Evolutionary conservation across 352 stramenopile species (phyloP), one percentile per base, ranked within the genome.

Genomic region (Pythium rishiriense): DNA sequence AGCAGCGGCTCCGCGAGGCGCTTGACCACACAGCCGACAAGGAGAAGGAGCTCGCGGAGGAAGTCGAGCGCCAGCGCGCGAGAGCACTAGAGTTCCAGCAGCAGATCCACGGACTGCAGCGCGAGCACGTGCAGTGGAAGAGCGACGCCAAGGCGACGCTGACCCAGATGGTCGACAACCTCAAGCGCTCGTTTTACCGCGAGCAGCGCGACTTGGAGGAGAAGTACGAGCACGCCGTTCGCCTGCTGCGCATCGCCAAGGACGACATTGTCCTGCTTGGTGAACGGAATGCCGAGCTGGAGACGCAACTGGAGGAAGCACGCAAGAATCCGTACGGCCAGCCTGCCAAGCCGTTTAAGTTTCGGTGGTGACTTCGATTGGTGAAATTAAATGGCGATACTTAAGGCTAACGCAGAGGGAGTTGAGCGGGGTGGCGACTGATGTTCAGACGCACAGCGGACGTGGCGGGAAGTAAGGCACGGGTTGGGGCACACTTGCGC

Each of bases 41-140:
- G 53, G 83, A 93, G 56, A 90, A 95, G 51, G 82, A 92, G 47
- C 70, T 93, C 8, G 70, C 79, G 1, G 80, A 91, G 21, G 84
- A 93, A 67, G 83, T 93, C 2, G 82, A 91, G 48, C 70, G 46
- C 0, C 83, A 92, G 72, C 79, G 83, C 3, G 56, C 45, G 19
- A 74, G 64, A 49, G 76, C 79, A 3, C 43, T 91, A 3, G 49
- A 73, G 12, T 78, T 87, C 24, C 78, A 88, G 58, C 69, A 90
- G 63, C 78, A 87, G 50, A 70, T 91, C 50, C 74, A 83, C 39
- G 58, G 71, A 19, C 66, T 83, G 50, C 78, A 90, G 33, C 31
- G 83, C n/a, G 72, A 88, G 53, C 80, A 88, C 43, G 64, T 59
- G 22, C 74, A 86, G 60, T 88, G 79, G 80, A 79, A 81, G 47